phyloP scores from a whole-genome alignment of 2,329 filamentous ascomycete genomes.

The Ophiobolus disseminans region DNA sequence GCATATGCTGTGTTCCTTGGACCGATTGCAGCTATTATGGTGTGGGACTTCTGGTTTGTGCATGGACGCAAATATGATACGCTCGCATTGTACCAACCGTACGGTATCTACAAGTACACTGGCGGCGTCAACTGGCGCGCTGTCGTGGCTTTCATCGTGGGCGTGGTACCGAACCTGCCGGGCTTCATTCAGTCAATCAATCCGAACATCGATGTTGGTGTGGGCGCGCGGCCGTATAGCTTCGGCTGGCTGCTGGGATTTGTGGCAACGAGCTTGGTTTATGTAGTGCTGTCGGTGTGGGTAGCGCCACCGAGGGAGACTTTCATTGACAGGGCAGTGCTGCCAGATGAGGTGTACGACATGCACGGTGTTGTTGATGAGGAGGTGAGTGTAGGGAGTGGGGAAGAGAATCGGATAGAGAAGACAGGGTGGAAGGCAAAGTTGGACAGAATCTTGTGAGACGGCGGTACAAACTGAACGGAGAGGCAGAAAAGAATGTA shows the following conservation, averaged over 20 bases:
- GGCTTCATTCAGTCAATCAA: slow-evolving; percentile 59
- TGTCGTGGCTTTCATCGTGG: slow-evolving; percentile 63
- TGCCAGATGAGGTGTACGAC: slow-evolving; percentile 50
- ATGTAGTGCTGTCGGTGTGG: slow-evolving; percentile 57
- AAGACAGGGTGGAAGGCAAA: slow-evolving; percentile 45
- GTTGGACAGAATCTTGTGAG: slow-evolving; percentile 42
- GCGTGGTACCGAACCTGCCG: slow-evolving; percentile 64
- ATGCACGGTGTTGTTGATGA: slow-evolving; percentile 37
- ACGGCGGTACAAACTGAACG: no score
- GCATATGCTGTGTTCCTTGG: slow-evolving; percentile 71
- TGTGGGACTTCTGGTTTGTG: slow-evolving; percentile 67
- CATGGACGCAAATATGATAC: slow-evolving; percentile 58
- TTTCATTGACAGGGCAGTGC: slow-evolving; percentile 52
- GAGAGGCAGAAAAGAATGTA: neutral
- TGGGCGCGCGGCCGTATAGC: slow-evolving; percentile 64
- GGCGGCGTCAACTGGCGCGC: slow-evolving; percentile 67
- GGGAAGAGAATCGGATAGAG: slow-evolving; percentile 28
- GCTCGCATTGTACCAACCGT: slow-evolving; percentile 60
- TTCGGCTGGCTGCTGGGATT: slow-evolving; percentile 74
- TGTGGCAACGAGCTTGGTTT: slow-evolving; percentile 62
- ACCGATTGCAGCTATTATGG: slow-evolving; percentile 67
- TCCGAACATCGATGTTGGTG: slow-evolving; percentile 49
- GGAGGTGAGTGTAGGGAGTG: slow-evolving; percentile 34
- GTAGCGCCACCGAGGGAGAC: slow-evolving; percentile 59
- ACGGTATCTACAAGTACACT: slow-evolving; percentile 60